Conservation (phyloP, 2,329 filamentous ascomycete species). For the Alternaria sp. region DNA sequence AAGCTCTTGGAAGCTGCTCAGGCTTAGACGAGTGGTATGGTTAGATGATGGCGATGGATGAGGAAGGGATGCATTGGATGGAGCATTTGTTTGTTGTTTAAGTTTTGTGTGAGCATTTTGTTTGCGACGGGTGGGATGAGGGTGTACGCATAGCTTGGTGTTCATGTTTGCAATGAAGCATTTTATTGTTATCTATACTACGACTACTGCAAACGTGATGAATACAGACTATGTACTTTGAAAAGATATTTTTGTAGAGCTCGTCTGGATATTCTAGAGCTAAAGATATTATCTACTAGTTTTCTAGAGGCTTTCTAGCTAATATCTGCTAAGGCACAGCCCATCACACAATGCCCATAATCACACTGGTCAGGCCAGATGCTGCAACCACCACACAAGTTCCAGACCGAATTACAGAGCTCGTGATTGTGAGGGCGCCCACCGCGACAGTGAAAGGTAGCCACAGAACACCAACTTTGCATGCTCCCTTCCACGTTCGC, state of each 20-base stretch:
- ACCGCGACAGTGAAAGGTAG: background rate
- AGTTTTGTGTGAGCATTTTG: background rate
- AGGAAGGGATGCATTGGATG: background rate
- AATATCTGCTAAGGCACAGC: too few relatives aligned
- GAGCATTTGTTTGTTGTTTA: background rate
- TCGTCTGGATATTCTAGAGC: too few relatives aligned
- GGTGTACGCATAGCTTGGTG: background rate
- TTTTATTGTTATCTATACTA: background rate
- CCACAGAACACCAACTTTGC: background rate
- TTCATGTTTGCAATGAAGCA: background rate
- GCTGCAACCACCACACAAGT: background rate
- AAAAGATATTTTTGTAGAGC: too few relatives aligned
- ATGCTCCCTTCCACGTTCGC: background rate
- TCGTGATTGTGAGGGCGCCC: background rate
- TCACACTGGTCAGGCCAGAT: background rate
- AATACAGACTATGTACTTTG: too few relatives aligned
- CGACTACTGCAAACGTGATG: too few relatives aligned
- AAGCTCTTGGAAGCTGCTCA: conserved; percentile 42
- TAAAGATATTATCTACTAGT: too few relatives aligned
- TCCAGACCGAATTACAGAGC: background rate
- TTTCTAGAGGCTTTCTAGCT: too few relatives aligned
- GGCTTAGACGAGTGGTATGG: conserved; percentile 15
- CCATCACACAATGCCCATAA: too few relatives aligned
- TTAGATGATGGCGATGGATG: background rate
- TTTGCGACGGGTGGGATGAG: background rate